Base-by-base conservation (phyloP, 352 stramenopile species). In the Phytophthora europaea region DNA sequence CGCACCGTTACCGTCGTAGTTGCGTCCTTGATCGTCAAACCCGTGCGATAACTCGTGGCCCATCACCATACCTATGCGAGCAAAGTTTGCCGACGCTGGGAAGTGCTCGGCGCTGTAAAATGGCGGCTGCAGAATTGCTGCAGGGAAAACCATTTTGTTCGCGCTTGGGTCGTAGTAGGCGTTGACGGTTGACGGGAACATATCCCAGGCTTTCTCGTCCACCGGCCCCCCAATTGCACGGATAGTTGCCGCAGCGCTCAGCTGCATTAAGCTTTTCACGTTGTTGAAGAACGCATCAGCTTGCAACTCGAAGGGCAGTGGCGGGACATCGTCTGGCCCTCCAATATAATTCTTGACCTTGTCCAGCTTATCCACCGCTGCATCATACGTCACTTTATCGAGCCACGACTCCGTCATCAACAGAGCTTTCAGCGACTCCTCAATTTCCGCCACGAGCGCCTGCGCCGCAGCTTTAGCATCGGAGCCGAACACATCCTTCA, bases 21-120 rank as follows among this genome's bases (percentile, higher is more conserved):
- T 96, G 26, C 90, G 81, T 60, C 94, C 95, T 75, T 98, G 90
- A 65, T 99, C 92, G 71, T 99, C 95, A 75, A 98, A 99, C 18
- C 93, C 95, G 69, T 99, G 94, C 12, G 93, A 98, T 68, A 99
- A 93, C 78, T 98, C 95, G 72, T 99, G 95, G 3, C 93, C 94
- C 73, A 98, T 97, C 13, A 99, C 89, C 70, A 95, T 95, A 2
- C 94, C 93, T 58, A 98, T 98, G 9, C 88, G 87, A 50, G 91
- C 95, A 73, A 95, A 99, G 70, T 99, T 98, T 9, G 95, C 90
- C n/a, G 92, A 92, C 0, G 78, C 71, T 10, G 94, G 89, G 69
- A 94, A 95, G 6, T 87, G 67, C 33, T 96, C 80, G 18, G 83
- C 82, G 61, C 94, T 87, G 74, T 90, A 90, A 56, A 90, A 88